phyloP scores from a whole-genome alignment of 2,329 filamentous ascomycete genomes.

The Xylariaceae sp. region DNA sequence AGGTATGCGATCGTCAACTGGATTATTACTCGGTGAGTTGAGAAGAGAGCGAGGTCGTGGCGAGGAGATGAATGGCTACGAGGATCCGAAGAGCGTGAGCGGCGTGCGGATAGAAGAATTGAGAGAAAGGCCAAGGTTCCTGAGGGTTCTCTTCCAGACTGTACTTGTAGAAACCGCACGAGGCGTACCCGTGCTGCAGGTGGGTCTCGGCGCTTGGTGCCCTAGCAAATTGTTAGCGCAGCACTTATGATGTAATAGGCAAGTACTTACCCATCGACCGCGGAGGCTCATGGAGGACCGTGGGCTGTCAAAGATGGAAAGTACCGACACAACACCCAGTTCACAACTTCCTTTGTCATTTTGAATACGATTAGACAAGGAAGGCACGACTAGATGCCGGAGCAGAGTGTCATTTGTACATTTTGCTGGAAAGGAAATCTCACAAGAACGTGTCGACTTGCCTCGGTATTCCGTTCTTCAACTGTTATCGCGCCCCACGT shows the following conservation, averaged over 20 bases:
- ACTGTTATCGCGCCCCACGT: too few species aligned
- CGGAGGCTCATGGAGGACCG: not conserved
- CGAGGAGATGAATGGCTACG: not conserved
- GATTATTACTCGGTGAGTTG: not conserved
- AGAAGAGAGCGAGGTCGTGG: not conserved
- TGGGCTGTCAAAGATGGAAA: too few species aligned
- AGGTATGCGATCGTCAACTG: too few species aligned
- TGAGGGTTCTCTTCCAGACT: too few species aligned
- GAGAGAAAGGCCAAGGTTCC: not conserved
- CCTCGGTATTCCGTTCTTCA: too few species aligned
- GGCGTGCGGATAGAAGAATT: not conserved
- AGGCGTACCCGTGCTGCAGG: not conserved
- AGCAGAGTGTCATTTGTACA: too few species aligned
- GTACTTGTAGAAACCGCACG: not conserved
- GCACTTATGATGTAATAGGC: not conserved
- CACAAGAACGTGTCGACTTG: too few species aligned
- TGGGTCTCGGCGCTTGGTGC: not conserved
- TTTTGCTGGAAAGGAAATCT: too few species aligned
- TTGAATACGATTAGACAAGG: too few species aligned
- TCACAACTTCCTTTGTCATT: too few species aligned
- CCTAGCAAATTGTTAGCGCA: not conserved
- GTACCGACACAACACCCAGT: too few species aligned
- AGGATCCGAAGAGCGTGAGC: not conserved
- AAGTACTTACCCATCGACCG: not conserved
- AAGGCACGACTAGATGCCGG: too few species aligned